Percentiles rank a stretch among this genome's conserved stretches.
These are phyloP conservation scores for Fusarium xylarioides DNA, from an alignment of 2,329 filamentous ascomycete species.

Conservation along the genomic window DNA sequence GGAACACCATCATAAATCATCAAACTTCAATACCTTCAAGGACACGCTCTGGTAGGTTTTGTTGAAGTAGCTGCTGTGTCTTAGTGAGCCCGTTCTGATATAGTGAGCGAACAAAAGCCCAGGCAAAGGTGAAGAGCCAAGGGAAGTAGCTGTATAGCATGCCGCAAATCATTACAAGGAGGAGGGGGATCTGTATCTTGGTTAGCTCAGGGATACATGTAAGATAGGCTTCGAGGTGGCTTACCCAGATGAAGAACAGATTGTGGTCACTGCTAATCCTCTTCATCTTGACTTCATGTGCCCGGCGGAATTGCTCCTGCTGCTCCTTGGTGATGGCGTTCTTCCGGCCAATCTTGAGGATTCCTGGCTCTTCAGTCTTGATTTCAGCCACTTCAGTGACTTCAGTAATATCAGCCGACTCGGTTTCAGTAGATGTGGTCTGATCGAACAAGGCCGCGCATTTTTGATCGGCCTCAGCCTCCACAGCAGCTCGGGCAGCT, in stretches of 20 bases:
- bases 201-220: slow-evolving; percentile 28
- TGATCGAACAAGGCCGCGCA: slow-evolving; percentile 64
- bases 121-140: slow-evolving; percentile 53
- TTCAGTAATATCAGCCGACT: slow-evolving; percentile 47
- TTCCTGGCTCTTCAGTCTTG: slow-evolving; percentile 51
- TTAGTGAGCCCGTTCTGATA: slow-evolving; percentile 43
- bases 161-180: slow-evolving; percentile 58
- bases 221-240: slow-evolving; percentile 28
- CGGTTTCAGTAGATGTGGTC: slow-evolving; percentile 45
- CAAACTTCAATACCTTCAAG: slow-evolving; percentile 44
- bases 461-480: slow-evolving; percentile 67
- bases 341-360: slow-evolving; percentile 70
- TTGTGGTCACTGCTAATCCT: slow-evolving; percentile 70
- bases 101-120: slow-evolving; percentile 47
- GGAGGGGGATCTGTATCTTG: slow-evolving; percentile 58
- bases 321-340: slow-evolving; percentile 72
- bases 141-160: slow-evolving; percentile 63
- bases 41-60: slow-evolving; percentile 37
- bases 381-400: slow-evolving; percentile 49
- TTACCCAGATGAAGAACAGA: slow-evolving; percentile 75
- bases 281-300: slow-evolving; percentile 70
- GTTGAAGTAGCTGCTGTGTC: slow-evolving; percentile 42
- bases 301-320: slow-evolving; percentile 69
- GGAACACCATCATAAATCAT: slow-evolving; percentile 32
- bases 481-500: slow-evolving; percentile 65